phyloP scores from a whole-genome alignment of 169 alveolate genomes.

The Amoebophrya sp. region DNA sequence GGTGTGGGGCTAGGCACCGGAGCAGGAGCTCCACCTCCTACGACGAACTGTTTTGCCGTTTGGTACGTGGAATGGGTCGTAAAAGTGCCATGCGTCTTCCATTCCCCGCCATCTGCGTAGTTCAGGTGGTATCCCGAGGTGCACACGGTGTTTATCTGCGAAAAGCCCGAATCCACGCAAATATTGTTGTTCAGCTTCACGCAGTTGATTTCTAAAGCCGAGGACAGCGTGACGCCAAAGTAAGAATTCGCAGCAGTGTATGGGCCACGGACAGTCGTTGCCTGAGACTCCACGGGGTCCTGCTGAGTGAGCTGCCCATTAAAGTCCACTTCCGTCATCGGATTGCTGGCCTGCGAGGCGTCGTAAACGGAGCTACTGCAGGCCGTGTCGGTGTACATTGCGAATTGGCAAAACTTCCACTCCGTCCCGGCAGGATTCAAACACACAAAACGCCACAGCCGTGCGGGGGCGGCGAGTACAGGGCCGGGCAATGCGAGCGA shows the following conservation, averaged over 20 bases:
- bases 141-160: neutral
- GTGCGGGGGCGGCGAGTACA: neutral
- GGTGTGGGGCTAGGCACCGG: no score
- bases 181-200: neutral
- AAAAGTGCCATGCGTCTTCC: neutral
- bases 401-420: neutral
- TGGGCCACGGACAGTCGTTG: neutral
- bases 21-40: neutral
- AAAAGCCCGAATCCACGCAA: neutral
- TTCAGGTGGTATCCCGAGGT: neutral
- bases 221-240: neutral
- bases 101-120: neutral
- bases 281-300: neutral
- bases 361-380: neutral
- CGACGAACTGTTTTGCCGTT: neutral
- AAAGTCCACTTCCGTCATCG: neutral
- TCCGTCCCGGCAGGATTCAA: neutral
- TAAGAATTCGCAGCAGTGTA: neutral
- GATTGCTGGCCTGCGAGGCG: neutral
- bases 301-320: neutral
- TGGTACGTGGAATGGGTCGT: neutral
- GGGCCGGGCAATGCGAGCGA: no score
- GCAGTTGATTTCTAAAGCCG: neutral
- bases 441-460: constrained; percentile 9
- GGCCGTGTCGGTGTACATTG: neutral